Percentiles rank a stretch among this genome's conserved stretches.
phyloP scores from a whole-genome alignment of 306 rosid species.

The Pachyrhizus erosus region DNA sequence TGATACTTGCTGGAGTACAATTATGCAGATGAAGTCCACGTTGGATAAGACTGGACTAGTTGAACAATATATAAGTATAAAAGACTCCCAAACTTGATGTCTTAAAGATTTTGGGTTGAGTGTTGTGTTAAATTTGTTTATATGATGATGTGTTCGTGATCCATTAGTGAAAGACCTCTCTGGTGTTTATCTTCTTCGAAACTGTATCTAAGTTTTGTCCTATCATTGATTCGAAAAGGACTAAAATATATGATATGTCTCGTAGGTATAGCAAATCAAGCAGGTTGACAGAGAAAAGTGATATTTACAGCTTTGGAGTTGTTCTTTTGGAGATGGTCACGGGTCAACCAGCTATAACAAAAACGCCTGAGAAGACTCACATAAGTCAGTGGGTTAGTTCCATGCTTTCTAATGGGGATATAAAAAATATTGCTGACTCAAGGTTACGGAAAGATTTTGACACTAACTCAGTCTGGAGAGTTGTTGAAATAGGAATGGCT shows the following conservation, averaged over 20 bases:
- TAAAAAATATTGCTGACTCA: slow-evolving; percentile 53
- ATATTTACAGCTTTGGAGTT: slow-evolving; percentile 67
- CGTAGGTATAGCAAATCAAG: slow-evolving; percentile 51
- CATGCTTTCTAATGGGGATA: slow-evolving; percentile 48
- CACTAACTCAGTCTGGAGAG: slow-evolving; percentile 49
- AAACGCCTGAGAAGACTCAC: slow-evolving; percentile 39
- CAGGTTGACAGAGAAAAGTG: slow-evolving; percentile 61
- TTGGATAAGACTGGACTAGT: too few species aligned
- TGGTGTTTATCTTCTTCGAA: too few species aligned
- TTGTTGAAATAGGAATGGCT: slow-evolving; percentile 58
- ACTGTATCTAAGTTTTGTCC: neutral
- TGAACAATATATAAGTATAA: too few species aligned
- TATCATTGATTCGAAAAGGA: neutral
- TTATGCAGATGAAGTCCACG: too few species aligned
- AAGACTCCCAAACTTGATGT: too few species aligned
- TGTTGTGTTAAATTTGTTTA: too few species aligned
- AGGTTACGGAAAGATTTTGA: slow-evolving; percentile 42
- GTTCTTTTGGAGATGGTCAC: slow-evolving; percentile 61
- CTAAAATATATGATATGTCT: neutral
- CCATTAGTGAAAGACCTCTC: too few species aligned
- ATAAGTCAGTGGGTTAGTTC: slow-evolving; percentile 52
- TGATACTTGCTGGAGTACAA: too few species aligned
- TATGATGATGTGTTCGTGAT: too few species aligned
- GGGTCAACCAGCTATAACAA: slow-evolving; percentile 40
- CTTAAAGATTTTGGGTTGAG: too few species aligned